Percentiles rank a stretch among this genome's conserved stretches.
Conservation (phyloP, 768 basidiomycete species). For the Cystofilobasidium macerans region DNA sequence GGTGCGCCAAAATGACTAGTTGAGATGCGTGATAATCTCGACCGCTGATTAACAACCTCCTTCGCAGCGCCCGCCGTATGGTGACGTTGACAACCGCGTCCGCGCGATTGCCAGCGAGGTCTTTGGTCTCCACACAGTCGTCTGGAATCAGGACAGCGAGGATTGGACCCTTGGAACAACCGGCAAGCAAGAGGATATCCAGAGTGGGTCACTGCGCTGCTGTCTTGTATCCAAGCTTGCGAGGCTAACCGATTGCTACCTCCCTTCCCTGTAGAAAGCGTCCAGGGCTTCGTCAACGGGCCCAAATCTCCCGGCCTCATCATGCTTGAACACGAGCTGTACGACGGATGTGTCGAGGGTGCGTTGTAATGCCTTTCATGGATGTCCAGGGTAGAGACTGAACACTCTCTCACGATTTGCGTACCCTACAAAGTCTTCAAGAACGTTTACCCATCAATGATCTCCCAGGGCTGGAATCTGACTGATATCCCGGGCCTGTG, state of each 20-base stretch:
- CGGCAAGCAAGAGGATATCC: background rate
- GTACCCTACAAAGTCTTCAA: constrained; percentile 8
- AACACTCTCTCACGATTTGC: constrained; percentile 7
- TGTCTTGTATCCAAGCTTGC: background rate
- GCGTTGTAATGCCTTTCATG: background rate
- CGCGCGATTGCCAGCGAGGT: constrained; percentile 74
- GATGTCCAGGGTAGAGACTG: background rate
- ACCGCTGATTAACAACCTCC: constrained; percentile 10
- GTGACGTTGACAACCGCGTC: constrained; percentile 56
- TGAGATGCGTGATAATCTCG: background rate
- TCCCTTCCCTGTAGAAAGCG: background rate
- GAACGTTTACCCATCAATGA: constrained; percentile 32
- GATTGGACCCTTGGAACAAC: constrained; percentile 24
- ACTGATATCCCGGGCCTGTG: background rate
- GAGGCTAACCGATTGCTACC: background rate
- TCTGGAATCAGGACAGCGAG: constrained; percentile 70
- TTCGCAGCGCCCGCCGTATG: constrained; percentile 24
- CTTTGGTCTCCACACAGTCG: constrained; percentile 69
- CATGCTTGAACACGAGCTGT: constrained; percentile 74
- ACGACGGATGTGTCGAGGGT: constrained; percentile 47
- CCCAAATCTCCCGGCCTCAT: constrained; percentile 68
- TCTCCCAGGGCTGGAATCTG: constrained; percentile 58
- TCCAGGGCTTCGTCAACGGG: constrained; percentile 42
- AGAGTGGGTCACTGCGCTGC: background rate
- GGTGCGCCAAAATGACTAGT: constrained; percentile 55